These are phyloP conservation scores for Phytophthora litchii DNA, from an alignment of 352 stramenopile genomes.

Conservation along the genomic window DNA sequence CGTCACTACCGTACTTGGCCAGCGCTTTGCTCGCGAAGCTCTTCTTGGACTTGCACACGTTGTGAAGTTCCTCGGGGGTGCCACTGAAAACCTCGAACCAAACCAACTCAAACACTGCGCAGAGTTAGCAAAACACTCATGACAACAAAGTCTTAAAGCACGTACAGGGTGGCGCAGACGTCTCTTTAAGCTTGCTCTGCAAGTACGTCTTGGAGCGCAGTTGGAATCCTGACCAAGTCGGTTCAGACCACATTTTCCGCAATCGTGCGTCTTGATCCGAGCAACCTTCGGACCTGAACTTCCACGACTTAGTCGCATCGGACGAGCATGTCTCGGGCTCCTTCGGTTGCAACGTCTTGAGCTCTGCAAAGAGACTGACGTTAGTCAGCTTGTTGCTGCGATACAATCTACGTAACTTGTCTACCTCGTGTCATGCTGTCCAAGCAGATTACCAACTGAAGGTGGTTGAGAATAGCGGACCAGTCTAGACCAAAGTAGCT, in stretches of 20 bases:
- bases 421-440: constrained; percentile 18
- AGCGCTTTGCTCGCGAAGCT: constrained; percentile 70
- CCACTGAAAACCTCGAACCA: constrained; percentile 86
- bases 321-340: constrained; percentile 41
- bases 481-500: not conserved
- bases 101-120: constrained; percentile 77
- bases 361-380: constrained; percentile 12
- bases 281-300: constrained; percentile 45
- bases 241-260: constrained; percentile 78
- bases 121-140: constrained; percentile 1
- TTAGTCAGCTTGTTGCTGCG: constrained; percentile 4
- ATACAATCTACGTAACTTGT: not conserved
- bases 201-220: constrained; percentile 79
- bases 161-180: constrained; percentile 67
- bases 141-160: not conserved
- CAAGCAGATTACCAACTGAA: constrained; percentile 24
- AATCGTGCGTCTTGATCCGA: constrained; percentile 49
- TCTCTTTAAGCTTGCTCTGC: constrained; percentile 64
- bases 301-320: constrained; percentile 53
- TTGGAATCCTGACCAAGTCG: constrained; percentile 63
- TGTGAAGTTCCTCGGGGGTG: constrained; percentile 66
- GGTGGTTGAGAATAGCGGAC: not conserved
- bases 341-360: constrained; percentile 28
- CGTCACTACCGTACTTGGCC: constrained; percentile 65
- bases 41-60: constrained; percentile 70